Evolutionary conservation across 2,329 filamentous ascomycete species (phyloP).

Genomic region (Akanthomyces muscarius): DNA sequence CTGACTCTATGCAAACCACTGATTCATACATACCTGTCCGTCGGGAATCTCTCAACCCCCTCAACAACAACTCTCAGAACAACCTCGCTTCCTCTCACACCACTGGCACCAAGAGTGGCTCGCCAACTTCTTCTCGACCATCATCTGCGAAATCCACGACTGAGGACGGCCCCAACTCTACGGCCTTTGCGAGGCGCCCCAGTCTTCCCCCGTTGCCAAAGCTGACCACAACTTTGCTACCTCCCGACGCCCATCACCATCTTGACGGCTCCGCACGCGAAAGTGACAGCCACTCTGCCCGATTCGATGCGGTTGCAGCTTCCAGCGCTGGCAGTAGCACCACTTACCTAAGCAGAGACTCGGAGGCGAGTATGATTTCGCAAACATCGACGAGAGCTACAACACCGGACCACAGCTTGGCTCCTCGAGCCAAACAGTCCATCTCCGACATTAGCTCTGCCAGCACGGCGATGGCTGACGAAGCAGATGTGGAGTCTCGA

Average conservation of each 20-base stretch:
- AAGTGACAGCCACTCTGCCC: constrained; percentile 46
- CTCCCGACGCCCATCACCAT: constrained; percentile 46
- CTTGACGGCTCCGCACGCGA: constrained; percentile 46
- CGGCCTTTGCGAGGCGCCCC: constrained; percentile 45
- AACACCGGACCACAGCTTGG: constrained; percentile 65
- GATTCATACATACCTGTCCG: constrained; percentile 35
- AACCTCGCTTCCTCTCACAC: constrained; percentile 56
- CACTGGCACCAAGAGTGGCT: constrained; percentile 30
- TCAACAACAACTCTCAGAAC: constrained; percentile 64
- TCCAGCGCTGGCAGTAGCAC: constrained; percentile 75
- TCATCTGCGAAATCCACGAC: constrained; percentile 36
- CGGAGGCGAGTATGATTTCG: constrained; percentile 74
- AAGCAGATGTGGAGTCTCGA: constrained; percentile 71
- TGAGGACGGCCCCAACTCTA: constrained; percentile 41
- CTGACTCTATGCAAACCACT: constrained; percentile 36
- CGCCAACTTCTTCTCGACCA: constrained; percentile 39
- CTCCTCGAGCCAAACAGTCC: constrained; percentile 56
- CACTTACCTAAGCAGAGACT: constrained; percentile 76
- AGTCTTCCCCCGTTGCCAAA: constrained; percentile 54
- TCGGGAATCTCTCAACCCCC: constrained; percentile 38
- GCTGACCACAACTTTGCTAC: constrained; percentile 48
- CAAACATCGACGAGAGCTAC: constrained; percentile 83
- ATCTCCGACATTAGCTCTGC: constrained; percentile 65
- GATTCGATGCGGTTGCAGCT: constrained; percentile 66
- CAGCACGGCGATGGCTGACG: constrained; percentile 65